phyloP scores from a whole-genome alignment of 164 flowering plant genomes.

The Paratinospora sagittata region DNA sequence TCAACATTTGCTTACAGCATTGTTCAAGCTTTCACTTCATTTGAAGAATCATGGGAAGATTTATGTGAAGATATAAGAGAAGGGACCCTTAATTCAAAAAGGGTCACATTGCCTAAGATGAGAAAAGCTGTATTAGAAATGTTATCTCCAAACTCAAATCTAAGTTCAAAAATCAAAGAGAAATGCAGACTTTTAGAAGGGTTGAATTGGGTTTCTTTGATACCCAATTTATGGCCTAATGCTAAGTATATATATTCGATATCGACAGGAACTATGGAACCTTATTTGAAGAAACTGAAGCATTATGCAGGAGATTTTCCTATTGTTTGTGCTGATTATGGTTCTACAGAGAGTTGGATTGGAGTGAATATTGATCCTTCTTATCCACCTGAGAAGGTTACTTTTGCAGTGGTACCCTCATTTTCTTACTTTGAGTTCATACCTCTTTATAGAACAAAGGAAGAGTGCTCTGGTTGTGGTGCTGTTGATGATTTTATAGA shows the following conservation, averaged over 20 bases:
- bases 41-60: slow-evolving; percentile 67
- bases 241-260: slow-evolving; percentile 76
- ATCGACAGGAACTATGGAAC: slow-evolving; percentile 89
- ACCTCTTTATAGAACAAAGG: slow-evolving; percentile 49
- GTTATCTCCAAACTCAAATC: slow-evolving; percentile 38
- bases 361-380: slow-evolving; percentile 75
- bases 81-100: slow-evolving; percentile 49
- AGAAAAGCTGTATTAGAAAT: slow-evolving; percentile 43
- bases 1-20: slow-evolving; percentile 78
- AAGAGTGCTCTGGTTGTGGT: slow-evolving; percentile 6
- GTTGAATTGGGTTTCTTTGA: slow-evolving; percentile 46
- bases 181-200: slow-evolving; percentile 38
- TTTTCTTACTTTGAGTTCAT: slow-evolving; percentile 88
- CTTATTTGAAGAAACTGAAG: slow-evolving; percentile 60
- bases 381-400: slow-evolving; percentile 59
- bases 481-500: slow-evolving; percentile 52
- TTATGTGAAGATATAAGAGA: slow-evolving; percentile 53
- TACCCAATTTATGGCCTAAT: slow-evolving; percentile 70
- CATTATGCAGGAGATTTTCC: slow-evolving; percentile 69
- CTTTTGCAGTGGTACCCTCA: slow-evolving; percentile 74
- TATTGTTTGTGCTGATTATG: slow-evolving; percentile 84
- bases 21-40: slow-evolving; percentile 56
- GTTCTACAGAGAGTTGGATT: slow-evolving; percentile 91
- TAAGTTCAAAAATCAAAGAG: slow-evolving; percentile 39
- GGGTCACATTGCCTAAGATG: slow-evolving; percentile 37